Percentiles rank a stretch among this genome's conserved stretches.
phyloP scores from a whole-genome alignment of 106 monocot genomes.

The Allium sativum region DNA sequence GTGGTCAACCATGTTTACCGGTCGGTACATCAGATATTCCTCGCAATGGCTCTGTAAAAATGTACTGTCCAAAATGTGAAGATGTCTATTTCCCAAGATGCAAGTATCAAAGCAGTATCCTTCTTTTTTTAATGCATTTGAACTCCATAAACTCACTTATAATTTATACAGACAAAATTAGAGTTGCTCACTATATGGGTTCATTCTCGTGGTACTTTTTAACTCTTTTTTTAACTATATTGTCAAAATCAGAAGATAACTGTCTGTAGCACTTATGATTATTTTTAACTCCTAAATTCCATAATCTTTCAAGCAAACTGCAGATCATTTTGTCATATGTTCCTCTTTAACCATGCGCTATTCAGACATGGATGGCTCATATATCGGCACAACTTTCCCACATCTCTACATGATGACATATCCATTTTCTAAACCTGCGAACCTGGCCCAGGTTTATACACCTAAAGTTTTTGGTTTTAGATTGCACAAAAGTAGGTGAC shows the following conservation, averaged over 20 bases:
- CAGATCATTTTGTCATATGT: background rate
- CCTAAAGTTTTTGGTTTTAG: background rate
- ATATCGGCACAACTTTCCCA: constrained; percentile 2
- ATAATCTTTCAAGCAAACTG: too few species aligned
- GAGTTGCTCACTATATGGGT: too few species aligned
- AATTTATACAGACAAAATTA: background rate
- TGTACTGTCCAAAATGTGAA: constrained; percentile 71
- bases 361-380: constrained; percentile 6
- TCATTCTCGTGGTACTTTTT: background rate
- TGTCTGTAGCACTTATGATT: too few species aligned
- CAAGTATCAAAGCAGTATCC: constrained; percentile 83
- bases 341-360: constrained; percentile 23
- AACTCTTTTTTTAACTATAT: too few species aligned
- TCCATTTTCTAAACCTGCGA: background rate
- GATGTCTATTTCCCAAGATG: constrained; percentile 64
- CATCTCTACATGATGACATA: constrained; percentile 6
- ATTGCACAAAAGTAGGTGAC: background rate
- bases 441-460: background rate
- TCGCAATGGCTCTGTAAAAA: constrained; percentile 47
- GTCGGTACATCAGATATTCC: constrained; percentile 56
- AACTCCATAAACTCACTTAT: background rate
- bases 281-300: too few species aligned
- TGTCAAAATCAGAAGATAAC: too few species aligned
- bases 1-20: constrained; percentile 65
- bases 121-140: constrained; percentile 8